A percentile compares a stretch with the other conserved stretches of the same genome.
Conservation (phyloP, 192 early-diverging fungal species). For the Entomortierella chlamydospora region DNA sequence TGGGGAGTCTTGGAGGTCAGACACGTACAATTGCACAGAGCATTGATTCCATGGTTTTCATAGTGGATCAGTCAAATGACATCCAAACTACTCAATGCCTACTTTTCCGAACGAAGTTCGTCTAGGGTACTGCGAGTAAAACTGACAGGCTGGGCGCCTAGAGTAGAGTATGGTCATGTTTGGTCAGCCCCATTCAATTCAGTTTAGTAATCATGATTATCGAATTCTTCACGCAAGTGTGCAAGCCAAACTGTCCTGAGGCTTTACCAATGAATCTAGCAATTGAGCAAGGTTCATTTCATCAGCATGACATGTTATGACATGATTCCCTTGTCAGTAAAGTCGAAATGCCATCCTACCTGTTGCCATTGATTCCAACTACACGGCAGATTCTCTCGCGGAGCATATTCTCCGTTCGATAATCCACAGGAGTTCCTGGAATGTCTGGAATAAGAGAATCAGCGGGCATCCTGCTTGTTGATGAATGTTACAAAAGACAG, state of each 20-base stretch:
- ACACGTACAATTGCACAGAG: background rate
- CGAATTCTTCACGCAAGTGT: no score
- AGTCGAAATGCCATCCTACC: slow-evolving; percentile 19
- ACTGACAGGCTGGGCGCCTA: slow-evolving; percentile 76
- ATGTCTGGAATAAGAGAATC: slow-evolving; percentile 49
- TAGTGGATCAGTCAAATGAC: no score
- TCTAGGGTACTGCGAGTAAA: slow-evolving; percentile 62
- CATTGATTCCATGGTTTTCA: no score
- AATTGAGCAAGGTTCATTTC: background rate
- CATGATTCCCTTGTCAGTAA: no score
- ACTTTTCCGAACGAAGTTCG: slow-evolving; percentile 71
- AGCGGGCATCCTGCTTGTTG: slow-evolving; percentile 35
- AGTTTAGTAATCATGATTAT: background rate
- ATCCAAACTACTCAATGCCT: slow-evolving; percentile 36
- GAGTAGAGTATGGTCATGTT: background rate
- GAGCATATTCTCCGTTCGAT: slow-evolving; percentile 26
- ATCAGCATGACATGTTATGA: background rate
- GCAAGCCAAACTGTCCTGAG: background rate
- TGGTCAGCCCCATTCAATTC: background rate
- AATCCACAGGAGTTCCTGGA: slow-evolving; percentile 39
- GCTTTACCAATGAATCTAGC: slow-evolving; percentile 28
- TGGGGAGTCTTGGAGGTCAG: background rate
- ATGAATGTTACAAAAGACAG: background rate
- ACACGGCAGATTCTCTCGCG: slow-evolving; percentile 29
- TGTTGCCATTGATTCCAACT: slow-evolving; percentile 36